A percentile compares a stretch with the other conserved stretches of the same genome.
phyloP scores from a whole-genome alignment of 1,139 yeast species.

The Taphrina populina region DNA sequence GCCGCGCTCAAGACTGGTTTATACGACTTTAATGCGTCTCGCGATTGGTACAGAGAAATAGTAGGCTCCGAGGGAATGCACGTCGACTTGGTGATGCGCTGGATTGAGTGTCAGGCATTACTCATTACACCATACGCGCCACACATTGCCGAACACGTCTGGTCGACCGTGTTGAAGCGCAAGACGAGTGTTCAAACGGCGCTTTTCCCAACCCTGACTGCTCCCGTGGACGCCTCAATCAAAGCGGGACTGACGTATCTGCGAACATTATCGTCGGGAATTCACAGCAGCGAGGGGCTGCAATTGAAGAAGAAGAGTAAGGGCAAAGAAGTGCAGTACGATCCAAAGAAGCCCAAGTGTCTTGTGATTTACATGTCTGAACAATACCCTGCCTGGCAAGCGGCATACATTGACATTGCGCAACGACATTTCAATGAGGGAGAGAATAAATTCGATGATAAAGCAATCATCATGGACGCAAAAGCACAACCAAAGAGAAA shows the following conservation, averaged over 20 bases:
- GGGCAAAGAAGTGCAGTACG: constrained; percentile 69
- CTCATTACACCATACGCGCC: constrained; percentile 92
- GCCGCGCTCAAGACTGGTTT: constrained; percentile 85
- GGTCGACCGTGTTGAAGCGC: constrained; percentile 73
- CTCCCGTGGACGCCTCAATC: constrained; percentile 61
- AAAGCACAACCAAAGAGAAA: constrained; percentile 53
- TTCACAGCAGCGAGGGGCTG: constrained; percentile 90
- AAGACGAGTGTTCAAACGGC: constrained; percentile 67
- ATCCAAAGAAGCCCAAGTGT: constrained; percentile 67
- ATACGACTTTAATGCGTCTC: constrained; percentile 89
- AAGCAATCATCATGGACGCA: constrained; percentile 38
- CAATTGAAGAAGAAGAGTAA: constrained; percentile 89
- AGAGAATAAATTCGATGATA: constrained; percentile 32
- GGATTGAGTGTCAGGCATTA: constrained; percentile 81
- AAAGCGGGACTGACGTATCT: constrained; percentile 74
- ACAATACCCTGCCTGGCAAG: constrained; percentile 97
- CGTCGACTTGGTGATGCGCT: constrained; percentile 71
- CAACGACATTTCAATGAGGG: constrained; percentile 65
- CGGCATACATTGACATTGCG: constrained; percentile 76
- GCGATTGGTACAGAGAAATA: constrained; percentile 93
- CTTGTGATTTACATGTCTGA: constrained; percentile 71
- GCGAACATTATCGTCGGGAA: constrained; percentile 70
- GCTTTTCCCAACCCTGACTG: constrained; percentile 69
- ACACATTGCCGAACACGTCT: constrained; percentile 87
- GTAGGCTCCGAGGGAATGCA: constrained; percentile 66